Evolutionary conservation across 208 protist genomes (phyloP).

Genomic region (Trypanosoma congolense): DNA sequence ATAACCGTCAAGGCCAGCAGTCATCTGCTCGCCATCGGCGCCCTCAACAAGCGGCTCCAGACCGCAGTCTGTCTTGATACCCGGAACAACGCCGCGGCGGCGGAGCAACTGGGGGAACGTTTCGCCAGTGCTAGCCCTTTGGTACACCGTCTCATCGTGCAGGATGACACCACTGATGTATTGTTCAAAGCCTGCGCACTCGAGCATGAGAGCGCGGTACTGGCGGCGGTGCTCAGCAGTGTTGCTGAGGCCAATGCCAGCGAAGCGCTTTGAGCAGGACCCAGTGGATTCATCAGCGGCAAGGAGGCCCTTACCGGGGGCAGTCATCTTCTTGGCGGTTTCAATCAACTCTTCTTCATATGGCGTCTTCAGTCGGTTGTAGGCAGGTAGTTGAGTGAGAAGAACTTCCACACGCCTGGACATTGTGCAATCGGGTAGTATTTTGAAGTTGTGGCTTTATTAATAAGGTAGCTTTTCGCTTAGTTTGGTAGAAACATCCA

Average conservation of each 20-base stretch:
- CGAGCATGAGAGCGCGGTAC: slow-evolving; percentile 92
- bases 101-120: slow-evolving; percentile 85
- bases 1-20: slow-evolving; percentile 94
- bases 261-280: slow-evolving; percentile 95
- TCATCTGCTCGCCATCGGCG: slow-evolving; percentile 90
- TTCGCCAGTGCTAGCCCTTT: slow-evolving; percentile 83
- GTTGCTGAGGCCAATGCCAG: slow-evolving; percentile 93
- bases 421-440: too few relatives aligned
- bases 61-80: slow-evolving; percentile 95
- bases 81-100: slow-evolving; percentile 83
- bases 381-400: slow-evolving; percentile 73
- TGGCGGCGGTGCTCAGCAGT: slow-evolving; percentile 90
- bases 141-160: slow-evolving; percentile 95
- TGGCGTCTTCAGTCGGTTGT: slow-evolving; percentile 76
- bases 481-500: too few relatives aligned
- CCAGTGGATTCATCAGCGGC: slow-evolving; percentile 95
- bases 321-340: slow-evolving; percentile 63
- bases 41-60: slow-evolving; percentile 70
- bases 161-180: slow-evolving; percentile 96
- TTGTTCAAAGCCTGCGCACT: slow-evolving; percentile 71
- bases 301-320: slow-evolving; percentile 94
- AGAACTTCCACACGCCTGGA: slow-evolving; percentile 66
- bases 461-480: too few relatives aligned
- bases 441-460: too few relatives aligned
- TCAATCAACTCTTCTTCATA: slow-evolving; percentile 69